Evolutionary conservation across 2,329 filamentous ascomycete species (phyloP).

Genomic region (Colletotrichum cuscutae): DNA sequence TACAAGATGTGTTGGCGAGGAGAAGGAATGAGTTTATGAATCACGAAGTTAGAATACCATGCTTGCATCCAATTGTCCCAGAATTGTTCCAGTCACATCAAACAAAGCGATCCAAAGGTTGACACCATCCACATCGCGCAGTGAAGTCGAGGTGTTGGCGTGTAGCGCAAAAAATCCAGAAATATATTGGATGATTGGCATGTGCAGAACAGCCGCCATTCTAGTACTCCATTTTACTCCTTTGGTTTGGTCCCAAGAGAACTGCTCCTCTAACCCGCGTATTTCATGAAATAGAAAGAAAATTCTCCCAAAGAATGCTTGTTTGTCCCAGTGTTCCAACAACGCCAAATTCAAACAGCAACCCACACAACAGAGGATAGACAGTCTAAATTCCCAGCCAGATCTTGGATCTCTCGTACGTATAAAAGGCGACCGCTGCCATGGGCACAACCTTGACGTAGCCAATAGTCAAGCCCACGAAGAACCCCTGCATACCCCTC

Average conservation of each 20-base stretch:
- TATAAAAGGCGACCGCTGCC: conserved; percentile 77
- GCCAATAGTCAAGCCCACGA: conserved; percentile 91
- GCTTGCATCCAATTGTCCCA: neutral
- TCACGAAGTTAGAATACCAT: neutral
- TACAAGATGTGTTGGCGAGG: conserved; percentile 63
- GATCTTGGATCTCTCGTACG: conserved; percentile 72
- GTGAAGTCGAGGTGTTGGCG: neutral
- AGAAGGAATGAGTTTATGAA: conserved; percentile 28
- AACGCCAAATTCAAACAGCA: conserved; percentile 29
- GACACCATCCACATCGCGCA: neutral
- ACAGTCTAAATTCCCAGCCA: conserved; percentile 69
- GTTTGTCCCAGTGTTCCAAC: conserved; percentile 25
- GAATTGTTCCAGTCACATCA: neutral
- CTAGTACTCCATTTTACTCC: conserved; percentile 17
- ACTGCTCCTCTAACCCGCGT: conserved; percentile 10
- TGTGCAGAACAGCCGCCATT: conserved; percentile 24
- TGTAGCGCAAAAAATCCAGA: conserved; percentile 8
- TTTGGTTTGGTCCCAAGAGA: neutral
- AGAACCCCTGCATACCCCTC: conserved; percentile 84
- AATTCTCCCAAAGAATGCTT: conserved; percentile 16
- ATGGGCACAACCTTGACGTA: conserved; percentile 95
- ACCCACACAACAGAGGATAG: neutral
- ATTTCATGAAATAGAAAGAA: conserved; percentile 6
- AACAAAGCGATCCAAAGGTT: neutral
- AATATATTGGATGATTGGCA: conserved; percentile 23